phyloP scores from a whole-genome alignment of 805 yeast genomes.

The Sugiyamaella valdiviana region DNA sequence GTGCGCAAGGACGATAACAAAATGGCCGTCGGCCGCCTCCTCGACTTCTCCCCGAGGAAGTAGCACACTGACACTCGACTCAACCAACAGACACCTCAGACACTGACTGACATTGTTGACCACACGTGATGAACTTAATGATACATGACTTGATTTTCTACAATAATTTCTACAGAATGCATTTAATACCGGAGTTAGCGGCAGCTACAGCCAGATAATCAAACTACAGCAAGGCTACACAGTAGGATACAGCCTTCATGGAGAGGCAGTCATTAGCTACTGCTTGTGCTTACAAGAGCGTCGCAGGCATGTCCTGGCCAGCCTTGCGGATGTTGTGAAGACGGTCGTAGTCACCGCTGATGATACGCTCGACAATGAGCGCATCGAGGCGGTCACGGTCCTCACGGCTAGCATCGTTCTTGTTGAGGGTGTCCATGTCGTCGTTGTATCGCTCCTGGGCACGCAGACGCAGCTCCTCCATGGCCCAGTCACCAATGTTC shows the following conservation, averaged over 20 bases:
- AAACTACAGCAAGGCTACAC: too few species aligned
- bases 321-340: slow-evolving; percentile 35
- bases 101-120: too few species aligned
- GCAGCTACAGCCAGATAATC: too few species aligned
- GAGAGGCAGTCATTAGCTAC: background rate
- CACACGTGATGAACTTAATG: background rate
- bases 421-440: slow-evolving; percentile 41
- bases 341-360: slow-evolving; percentile 77
- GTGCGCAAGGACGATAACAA: slow-evolving; percentile 12
- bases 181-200: background rate
- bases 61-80: background rate
- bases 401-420: slow-evolving; percentile 40
- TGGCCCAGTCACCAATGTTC: slow-evolving; percentile 69
- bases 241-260: too few species aligned
- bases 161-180: background rate
- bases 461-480: slow-evolving; percentile 72
- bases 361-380: slow-evolving; percentile 70
- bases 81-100: too few species aligned
- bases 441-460: slow-evolving; percentile 59
- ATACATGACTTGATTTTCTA: background rate
- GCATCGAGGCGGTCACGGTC: slow-evolving; percentile 66
- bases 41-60: slow-evolving; percentile 9
- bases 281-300: slow-evolving; percentile 23
- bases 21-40: slow-evolving; percentile 14
- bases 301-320: slow-evolving; percentile 31